Percentiles rank a stretch among this genome's conserved stretches.
These are phyloP conservation scores for Malus asiatica DNA, from an alignment of 306 rosid species.

Conservation along the genomic window DNA sequence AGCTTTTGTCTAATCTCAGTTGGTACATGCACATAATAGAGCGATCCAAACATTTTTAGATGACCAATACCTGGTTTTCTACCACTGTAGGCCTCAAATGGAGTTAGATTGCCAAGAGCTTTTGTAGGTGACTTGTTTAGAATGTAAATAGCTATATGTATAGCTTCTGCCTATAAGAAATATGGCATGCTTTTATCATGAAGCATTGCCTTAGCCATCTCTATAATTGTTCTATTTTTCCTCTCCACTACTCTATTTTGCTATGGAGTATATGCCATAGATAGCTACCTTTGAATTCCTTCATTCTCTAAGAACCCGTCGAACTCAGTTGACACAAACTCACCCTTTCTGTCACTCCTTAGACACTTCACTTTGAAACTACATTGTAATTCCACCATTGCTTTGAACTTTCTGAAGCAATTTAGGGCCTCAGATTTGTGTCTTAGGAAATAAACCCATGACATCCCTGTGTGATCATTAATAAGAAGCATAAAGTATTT, in stretches of 20 bases:
- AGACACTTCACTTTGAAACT: background rate
- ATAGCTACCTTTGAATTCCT: background rate
- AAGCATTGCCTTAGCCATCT: background rate
- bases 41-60: too few relatives aligned
- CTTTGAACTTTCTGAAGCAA: background rate
- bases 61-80: background rate
- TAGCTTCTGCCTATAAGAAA: fast-evolving
- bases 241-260: background rate
- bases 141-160: too few relatives aligned
- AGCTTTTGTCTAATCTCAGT: too few relatives aligned
- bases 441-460: background rate
- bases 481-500: too few relatives aligned
- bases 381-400: background rate
- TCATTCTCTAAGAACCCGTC: fast-evolving
- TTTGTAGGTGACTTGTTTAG: too few relatives aligned
- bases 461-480: background rate
- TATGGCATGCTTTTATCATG: background rate
- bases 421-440: background rate
- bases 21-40: background rate
- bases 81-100: background rate
- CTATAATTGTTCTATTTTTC: too few relatives aligned
- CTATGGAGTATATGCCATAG: too few relatives aligned
- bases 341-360: background rate
- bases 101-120: background rate
- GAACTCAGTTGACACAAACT: too few relatives aligned